Evolutionary conservation across 192 early-diverging fungal species (phyloP).

Genomic region (Haplosporangium gracile): DNA sequence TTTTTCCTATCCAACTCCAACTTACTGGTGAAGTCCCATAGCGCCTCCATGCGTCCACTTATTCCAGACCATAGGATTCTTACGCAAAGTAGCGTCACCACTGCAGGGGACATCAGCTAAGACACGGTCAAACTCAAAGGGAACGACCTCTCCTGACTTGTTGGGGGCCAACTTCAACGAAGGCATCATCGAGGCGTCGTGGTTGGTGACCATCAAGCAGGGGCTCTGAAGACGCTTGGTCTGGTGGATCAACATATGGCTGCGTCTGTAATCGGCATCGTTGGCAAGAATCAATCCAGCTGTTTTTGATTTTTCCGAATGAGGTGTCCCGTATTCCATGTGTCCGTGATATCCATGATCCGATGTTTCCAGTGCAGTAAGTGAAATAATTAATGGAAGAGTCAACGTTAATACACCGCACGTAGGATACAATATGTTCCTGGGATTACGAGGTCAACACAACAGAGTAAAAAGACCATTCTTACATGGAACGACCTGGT

Average conservation of each 20-base stretch:
- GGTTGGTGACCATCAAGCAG: constrained; percentile 94
- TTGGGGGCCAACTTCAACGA: constrained; percentile 43
- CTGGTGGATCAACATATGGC: constrained; percentile 96
- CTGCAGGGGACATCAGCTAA: constrained; percentile 98
- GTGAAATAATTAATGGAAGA: neutral
- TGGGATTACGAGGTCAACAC: neutral
- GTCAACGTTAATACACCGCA: neutral
- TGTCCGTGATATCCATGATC: neutral
- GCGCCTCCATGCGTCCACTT: constrained; percentile 85
- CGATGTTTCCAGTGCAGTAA: neutral
- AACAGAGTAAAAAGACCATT: neutral
- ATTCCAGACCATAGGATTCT: constrained; percentile 94
- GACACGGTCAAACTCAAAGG: constrained; percentile 95
- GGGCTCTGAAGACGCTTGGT: constrained; percentile 94
- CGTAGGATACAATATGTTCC: neutral
- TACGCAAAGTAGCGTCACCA: constrained; percentile 97
- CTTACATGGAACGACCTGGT: constrained; percentile 67
- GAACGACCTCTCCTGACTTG: constrained; percentile 49
- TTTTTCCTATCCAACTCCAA: neutral
- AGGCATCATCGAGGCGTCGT: constrained; percentile 80
- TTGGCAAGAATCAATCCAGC: constrained; percentile 96
- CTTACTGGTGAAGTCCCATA: constrained; percentile 82
- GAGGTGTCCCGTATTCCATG: constrained; percentile 5
- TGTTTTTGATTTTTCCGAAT: constrained; percentile 24
- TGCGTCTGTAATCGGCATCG: constrained; percentile 92